phyloP scores from a whole-genome alignment of 495 filamentous ascomycete genomes.

The Penicillium malachiteum region DNA sequence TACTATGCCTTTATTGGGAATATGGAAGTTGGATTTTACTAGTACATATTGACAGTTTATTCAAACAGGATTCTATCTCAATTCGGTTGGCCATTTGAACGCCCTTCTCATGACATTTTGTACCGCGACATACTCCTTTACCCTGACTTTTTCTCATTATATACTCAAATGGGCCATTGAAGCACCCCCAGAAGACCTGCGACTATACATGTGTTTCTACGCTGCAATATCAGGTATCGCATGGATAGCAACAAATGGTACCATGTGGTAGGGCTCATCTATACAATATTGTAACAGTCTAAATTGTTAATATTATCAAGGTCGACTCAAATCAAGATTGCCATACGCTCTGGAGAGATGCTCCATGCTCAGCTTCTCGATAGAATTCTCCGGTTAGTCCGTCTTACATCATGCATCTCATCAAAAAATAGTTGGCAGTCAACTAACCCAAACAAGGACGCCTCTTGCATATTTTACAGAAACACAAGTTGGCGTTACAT shows the following conservation, averaged over 20 bases:
- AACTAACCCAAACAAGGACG: slow-evolving; percentile 14
- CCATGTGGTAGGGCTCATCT: slow-evolving; percentile 18
- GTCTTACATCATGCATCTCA: neutral
- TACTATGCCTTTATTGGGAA: too few species aligned
- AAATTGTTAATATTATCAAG: slow-evolving; percentile 9
- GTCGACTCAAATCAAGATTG: slow-evolving; percentile 16
- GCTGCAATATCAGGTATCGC: slow-evolving; percentile 8
- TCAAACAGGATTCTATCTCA: neutral
- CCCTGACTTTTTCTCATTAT: slow-evolving; percentile 10
- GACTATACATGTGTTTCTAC: slow-evolving; percentile 6
- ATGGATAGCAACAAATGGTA: slow-evolving; percentile 6
- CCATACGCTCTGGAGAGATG: slow-evolving; percentile 15
- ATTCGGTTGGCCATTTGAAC: neutral
- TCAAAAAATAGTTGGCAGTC: neutral
- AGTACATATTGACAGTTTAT: too few species aligned
- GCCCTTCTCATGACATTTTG: neutral
- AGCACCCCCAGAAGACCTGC: neutral
- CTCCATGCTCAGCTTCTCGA: slow-evolving; percentile 18
- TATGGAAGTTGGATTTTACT: too few species aligned
- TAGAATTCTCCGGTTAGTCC: slow-evolving; percentile 14
- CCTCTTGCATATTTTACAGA: slow-evolving; percentile 37
- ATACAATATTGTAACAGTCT: neutral
- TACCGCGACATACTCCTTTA: slow-evolving; percentile 10
- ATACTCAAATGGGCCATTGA: slow-evolving; percentile 13
- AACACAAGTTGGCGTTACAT: slow-evolving; percentile 40